These are phyloP conservation scores for Kodamaea neixiangensis DNA, from an alignment of 805 yeast genomes.

Conservation along the genomic window DNA sequence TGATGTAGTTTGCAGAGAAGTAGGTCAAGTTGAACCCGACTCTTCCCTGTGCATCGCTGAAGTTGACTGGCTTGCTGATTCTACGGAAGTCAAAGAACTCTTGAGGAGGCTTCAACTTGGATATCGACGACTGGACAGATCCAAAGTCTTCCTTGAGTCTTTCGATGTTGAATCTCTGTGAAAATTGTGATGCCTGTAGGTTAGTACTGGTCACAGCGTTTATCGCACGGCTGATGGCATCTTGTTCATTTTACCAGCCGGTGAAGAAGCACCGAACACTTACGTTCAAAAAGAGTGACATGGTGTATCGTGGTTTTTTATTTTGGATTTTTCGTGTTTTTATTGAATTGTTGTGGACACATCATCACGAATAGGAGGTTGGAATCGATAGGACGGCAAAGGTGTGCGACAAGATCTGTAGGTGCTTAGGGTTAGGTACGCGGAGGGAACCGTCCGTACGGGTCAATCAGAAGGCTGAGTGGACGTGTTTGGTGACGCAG, in stretches of 20 bases:
- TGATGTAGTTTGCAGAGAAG: slow-evolving; percentile 82
- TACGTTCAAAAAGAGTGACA: slow-evolving; percentile 12
- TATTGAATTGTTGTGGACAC: neutral
- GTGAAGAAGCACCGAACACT: neutral
- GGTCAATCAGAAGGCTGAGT: neutral
- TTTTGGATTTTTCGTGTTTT: slow-evolving; percentile 8
- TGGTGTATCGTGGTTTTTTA: slow-evolving; percentile 1
- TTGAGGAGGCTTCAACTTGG: slow-evolving; percentile 82
- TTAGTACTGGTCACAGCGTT: slow-evolving; percentile 7
- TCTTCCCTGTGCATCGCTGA: slow-evolving; percentile 86
- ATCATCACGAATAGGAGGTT: neutral
- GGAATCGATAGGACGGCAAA: neutral
- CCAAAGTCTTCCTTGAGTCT: slow-evolving; percentile 26
- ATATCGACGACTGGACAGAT: slow-evolving; percentile 60
- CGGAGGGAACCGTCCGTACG: neutral
- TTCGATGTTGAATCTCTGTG: slow-evolving; percentile 27
- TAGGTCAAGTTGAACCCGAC: slow-evolving; percentile 83
- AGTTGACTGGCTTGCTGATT: slow-evolving; percentile 85
- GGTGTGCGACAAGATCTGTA: neutral
- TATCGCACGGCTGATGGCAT: neutral
- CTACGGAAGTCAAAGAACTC: slow-evolving; percentile 93
- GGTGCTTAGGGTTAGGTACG: neutral
- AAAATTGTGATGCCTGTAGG: slow-evolving; percentile 17
- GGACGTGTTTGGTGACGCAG: neutral
- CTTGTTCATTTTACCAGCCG: neutral